Evolutionary conservation across 2,329 filamentous ascomycete genomes (phyloP).

Genomic region (Xylaria sp.): DNA sequence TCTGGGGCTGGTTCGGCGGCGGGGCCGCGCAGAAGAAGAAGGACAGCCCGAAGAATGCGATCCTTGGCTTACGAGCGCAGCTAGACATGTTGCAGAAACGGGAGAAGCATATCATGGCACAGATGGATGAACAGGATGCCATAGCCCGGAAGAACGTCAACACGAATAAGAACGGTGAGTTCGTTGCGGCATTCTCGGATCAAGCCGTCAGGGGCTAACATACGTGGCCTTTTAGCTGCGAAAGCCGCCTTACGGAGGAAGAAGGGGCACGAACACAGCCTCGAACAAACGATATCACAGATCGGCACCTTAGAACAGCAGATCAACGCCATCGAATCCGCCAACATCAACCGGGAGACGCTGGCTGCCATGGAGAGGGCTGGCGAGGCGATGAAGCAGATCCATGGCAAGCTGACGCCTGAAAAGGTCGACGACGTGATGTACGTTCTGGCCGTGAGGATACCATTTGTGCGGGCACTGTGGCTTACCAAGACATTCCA

Average conservation of each 20-base stretch:
- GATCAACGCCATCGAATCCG: conserved; percentile 94
- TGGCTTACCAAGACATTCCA: conserved; percentile 42
- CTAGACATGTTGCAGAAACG: conserved; percentile 98
- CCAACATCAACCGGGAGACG: conserved; percentile 98
- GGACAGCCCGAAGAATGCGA: conserved; percentile 95
- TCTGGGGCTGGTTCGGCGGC: conserved; percentile 93
- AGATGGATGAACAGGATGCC: conserved; percentile 90
- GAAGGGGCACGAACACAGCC: conserved; percentile 88
- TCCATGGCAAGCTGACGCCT: conserved; percentile 86
- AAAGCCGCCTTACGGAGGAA: conserved; percentile 90
- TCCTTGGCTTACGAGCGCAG: conserved; percentile 82
- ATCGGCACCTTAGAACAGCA: conserved; percentile 93
- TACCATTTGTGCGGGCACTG: neutral
- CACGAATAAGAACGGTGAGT: conserved; percentile 87
- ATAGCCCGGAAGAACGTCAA: conserved; percentile 87
- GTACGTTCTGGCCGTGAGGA: conserved; percentile 56
- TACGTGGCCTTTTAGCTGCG: conserved; percentile 62
- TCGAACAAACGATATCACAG: conserved; percentile 88
- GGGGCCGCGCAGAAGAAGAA: conserved; percentile 81
- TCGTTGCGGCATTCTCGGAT: conserved; percentile 5
- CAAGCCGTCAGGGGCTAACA: conserved; percentile 25
- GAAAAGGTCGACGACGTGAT: conserved; percentile 96
- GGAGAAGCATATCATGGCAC: conserved; percentile 85
- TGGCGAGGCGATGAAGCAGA: conserved; percentile 86
- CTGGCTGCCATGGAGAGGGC: conserved; percentile 92